Evolutionary conservation across 345 rosid species (phyloP), one percentile per base, ranked within the genome.

Genomic region (Balakata baccata): DNA sequence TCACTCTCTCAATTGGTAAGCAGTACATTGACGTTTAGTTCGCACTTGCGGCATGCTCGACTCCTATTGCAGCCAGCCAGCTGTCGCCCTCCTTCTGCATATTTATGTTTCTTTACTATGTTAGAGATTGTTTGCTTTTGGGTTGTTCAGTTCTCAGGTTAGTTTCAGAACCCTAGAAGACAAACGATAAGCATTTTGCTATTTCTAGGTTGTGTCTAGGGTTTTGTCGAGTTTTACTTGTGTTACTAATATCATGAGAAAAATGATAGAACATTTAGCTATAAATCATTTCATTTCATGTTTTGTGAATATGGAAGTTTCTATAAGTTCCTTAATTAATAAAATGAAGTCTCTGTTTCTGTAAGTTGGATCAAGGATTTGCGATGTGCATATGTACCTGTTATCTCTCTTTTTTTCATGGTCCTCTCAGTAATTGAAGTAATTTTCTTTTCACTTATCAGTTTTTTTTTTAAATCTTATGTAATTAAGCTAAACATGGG

Each of bases 101-200:
- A 45, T 64, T 64, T 64, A 20, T 43, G 39, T 34, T 59, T 46
- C 16, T 16, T 17, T 60, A 11, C 52, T 45, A 41, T 60, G 9
- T 34, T 34, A 3, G 39, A 52, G 4, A 1, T 45, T 46, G 23
- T 59, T 45, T 70, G 38, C 25, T 59, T 14, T 43, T 1, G 3
- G 16, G 38, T 56, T 37, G 20, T 22, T 43, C 52, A 20, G 41
- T 39, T 12, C 41, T 1, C 13, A 45, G 43, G 56, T 23, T 23
- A 45, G 18, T 59, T 47, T 38, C 49, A 49, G 53, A 69, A 17
- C 50, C 72, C 72, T 71, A 70, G 45, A 58, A 13, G 49, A 39
- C 41, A 16, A 71, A 60, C 38, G 56, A 66, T 71, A 60, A 71
- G 74, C 65, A 11, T 59, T 23, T 8, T 20, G 39, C 14, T 11